These are phyloP conservation scores for Monosporozyma unispora DNA, from an alignment of 805 yeast species.

Conservation along the genomic window DNA sequence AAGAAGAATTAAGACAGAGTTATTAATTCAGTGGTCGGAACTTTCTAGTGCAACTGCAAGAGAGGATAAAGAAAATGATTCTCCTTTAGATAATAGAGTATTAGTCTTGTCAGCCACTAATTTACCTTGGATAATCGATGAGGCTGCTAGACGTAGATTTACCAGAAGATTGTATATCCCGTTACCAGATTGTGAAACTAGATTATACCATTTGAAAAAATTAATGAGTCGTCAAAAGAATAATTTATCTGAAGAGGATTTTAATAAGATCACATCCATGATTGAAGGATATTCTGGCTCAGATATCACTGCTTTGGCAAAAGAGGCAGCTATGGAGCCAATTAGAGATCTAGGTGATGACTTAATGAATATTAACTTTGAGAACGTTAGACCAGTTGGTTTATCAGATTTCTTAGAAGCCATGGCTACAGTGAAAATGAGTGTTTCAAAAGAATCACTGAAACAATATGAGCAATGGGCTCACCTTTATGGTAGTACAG, in stretches of 20 bases:
- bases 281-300: conserved; percentile 90
- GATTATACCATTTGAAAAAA: conserved; percentile 62
- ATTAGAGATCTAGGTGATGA: conserved; percentile 83
- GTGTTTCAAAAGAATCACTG: conserved; percentile 79
- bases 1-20: conserved; percentile 86
- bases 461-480: conserved; percentile 86
- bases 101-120: conserved; percentile 91
- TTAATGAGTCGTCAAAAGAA: conserved; percentile 62
- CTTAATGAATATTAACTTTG: conserved; percentile 57
- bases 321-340: conserved; percentile 98
- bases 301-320: conserved; percentile 89
- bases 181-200: conserved; percentile 78
- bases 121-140: conserved; percentile 95
- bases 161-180: conserved; percentile 92
- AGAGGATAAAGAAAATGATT: conserved; percentile 23
- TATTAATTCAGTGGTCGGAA: conserved; percentile 91
- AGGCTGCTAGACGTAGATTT: conserved; percentile 91
- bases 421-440: conserved; percentile 72
- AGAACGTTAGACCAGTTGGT: conserved; percentile 68
- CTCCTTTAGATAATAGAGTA: conserved; percentile 48
- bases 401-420: conserved; percentile 70
- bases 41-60: conserved; percentile 76
- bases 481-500: conserved; percentile 74
- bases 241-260: conserved; percentile 56
- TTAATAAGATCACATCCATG: conserved; percentile 47